Base-by-base conservation (phyloP, 2,329 filamentous ascomycete genomes). In the Hypoxylon sp. region DNA sequence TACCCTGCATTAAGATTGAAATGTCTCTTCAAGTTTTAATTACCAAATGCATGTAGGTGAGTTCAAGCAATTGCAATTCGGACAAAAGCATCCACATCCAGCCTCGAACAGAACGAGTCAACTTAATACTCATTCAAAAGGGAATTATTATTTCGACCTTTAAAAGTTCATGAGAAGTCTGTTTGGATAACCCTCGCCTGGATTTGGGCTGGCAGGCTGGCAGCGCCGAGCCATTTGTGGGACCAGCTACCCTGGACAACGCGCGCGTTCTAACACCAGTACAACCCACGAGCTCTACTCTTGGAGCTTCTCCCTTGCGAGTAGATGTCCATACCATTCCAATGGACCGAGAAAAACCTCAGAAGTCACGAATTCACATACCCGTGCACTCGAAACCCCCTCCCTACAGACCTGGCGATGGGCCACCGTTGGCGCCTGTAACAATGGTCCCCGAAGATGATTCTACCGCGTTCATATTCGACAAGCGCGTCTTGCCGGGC, bases 381-480 rank as follows among this genome's bases (percentile, higher is more conserved):
- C 70, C 71, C 24, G 55, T 80, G 32, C 71, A 71, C 42, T 73
- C 74, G 16, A 74, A 72, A 28, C 76, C 74, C 0, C 73, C 65
- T 60, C 63, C 70, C 12, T 86, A 87, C 70, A 73, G 78, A 0
- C 80, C 80, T 2, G 82, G 82, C 33, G 80, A 80, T 6, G 83
- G 83, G 0, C 85, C 85, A 0, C 78, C 81, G 0, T 74, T 84
- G 1, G 80, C 80, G 2, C 81, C 80, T 8, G 76, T 87, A 14
- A 73, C 79, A n/a, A 75, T 88, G 5, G 74, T 82, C 2, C 85
- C 83, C 2, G 73, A 78, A 1, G 75, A 80, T 71, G 83, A 88
- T 68, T 81, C 82, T 44, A 83, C 82, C 7, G 86, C 84, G n/a
- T 86, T 83, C 70, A 89, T 90, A 42, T 73, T 84, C 65, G 82